Conservation (phyloP, 1,284 basidiomycete species). For the Moesziomyces parantarcticus region DNA sequence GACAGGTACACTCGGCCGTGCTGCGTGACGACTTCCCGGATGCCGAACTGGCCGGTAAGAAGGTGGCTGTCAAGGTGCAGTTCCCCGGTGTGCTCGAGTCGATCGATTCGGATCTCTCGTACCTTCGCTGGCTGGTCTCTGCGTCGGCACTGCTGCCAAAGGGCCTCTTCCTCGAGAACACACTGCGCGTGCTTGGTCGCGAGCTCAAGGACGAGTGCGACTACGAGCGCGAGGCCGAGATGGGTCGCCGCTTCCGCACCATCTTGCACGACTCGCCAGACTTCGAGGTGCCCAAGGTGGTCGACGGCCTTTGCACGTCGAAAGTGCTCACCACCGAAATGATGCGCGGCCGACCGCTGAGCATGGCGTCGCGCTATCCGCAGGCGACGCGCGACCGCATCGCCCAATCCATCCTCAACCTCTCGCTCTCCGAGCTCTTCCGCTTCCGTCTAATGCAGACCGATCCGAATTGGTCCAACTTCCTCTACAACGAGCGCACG, state of each 20-base stretch:
- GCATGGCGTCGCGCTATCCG: conserved; percentile 73
- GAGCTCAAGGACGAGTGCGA: conserved; percentile 96
- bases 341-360: conserved; percentile 84
- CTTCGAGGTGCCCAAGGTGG: conserved; percentile 86
- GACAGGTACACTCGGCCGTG: conserved; percentile 88
- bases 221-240: conserved; percentile 86
- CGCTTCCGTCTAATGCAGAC: conserved; percentile 95
- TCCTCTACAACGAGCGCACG: conserved; percentile 79
- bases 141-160: conserved; percentile 84
- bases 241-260: conserved; percentile 75
- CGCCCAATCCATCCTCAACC: conserved; percentile 81
- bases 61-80: conserved; percentile 91
- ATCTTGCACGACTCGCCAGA: conserved; percentile 66
- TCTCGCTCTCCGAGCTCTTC: conserved; percentile 91
- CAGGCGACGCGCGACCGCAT: conserved; percentile 86
- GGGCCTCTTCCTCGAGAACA: conserved; percentile 81
- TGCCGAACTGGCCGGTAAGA: conserved; percentile 50
- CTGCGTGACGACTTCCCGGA: conserved; percentile 69
- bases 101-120: conserved; percentile 87
- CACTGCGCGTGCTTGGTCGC: conserved; percentile 85
- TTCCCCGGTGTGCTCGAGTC: conserved; percentile 91
- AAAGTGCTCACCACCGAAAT: conserved; percentile 90
- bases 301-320: conserved; percentile 79
- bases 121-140: conserved; percentile 83
- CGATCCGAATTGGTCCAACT: conserved; percentile 98